Conservation (phyloP, 352 stramenopile genomes). For the Globisporangium camurandrum region DNA sequence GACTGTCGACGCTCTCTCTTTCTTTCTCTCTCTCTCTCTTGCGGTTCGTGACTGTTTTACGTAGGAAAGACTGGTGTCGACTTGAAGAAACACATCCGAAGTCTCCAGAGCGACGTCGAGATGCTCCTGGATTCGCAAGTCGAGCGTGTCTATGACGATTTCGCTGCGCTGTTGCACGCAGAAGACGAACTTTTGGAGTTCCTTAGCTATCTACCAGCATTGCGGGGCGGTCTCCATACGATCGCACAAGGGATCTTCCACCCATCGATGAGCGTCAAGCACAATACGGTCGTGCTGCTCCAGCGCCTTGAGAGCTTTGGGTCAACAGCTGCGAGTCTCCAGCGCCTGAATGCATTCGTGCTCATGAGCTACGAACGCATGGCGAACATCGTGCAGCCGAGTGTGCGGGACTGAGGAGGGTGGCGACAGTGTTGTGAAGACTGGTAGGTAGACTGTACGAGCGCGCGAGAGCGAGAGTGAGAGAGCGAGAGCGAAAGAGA, state of each 20-base stretch:
- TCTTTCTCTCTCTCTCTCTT: conserved; percentile 18
- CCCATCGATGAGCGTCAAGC: conserved; percentile 80
- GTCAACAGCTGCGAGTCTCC: conserved; percentile 63
- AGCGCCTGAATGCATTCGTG: conserved; percentile 68
- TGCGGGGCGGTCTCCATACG: conserved; percentile 67
- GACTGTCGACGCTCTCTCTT: conserved; percentile 22
- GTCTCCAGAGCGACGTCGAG: conserved; percentile 64
- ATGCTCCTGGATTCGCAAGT: conserved; percentile 72
- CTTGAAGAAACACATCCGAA: conserved; percentile 74
- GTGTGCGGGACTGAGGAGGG: conserved; percentile 18
- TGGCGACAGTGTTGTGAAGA: no score
- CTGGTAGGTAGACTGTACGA: background rate
- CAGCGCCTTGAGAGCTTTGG: conserved; percentile 79
- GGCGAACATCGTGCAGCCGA: conserved; percentile 63
- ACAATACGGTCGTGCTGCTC: conserved; percentile 82
- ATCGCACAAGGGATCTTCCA: conserved; percentile 85
- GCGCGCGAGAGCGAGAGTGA: background rate
- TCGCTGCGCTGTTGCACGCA: conserved; percentile 57
- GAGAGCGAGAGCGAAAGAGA: background rate
- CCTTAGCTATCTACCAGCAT: conserved; percentile 71
- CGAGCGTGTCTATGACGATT: conserved; percentile 79
- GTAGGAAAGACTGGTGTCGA: conserved; percentile 74
- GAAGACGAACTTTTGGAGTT: conserved; percentile 82
- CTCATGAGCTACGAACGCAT: conserved; percentile 83
- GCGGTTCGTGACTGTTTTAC: conserved; percentile 20